Conservation (phyloP, 352 stramenopile species). For the Pythium pyrilobum region DNA sequence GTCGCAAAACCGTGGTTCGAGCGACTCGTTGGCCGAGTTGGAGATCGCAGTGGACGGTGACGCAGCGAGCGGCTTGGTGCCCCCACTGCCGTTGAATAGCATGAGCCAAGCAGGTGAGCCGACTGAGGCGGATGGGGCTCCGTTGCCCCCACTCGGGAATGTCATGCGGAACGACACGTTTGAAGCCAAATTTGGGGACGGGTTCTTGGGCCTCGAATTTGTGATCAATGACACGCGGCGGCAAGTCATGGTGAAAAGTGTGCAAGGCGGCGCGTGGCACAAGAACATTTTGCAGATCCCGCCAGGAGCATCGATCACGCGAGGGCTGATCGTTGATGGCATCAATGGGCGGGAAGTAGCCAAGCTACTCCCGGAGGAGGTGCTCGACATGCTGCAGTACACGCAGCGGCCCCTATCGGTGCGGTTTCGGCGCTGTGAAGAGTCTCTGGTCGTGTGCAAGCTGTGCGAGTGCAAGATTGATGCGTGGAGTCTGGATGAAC, state of each 20-base stretch:
- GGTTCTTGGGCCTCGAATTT: constrained; percentile 73
- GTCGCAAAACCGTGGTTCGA: constrained; percentile 31
- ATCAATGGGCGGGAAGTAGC: constrained; percentile 46
- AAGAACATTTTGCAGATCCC: constrained; percentile 39
- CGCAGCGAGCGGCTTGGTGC: background rate
- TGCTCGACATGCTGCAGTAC: constrained; percentile 63
- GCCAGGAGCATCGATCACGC: constrained; percentile 29
- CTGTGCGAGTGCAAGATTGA: constrained; percentile 78
- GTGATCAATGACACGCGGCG: constrained; percentile 39
- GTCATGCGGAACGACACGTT: constrained; percentile 38
- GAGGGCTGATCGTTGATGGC: constrained; percentile 57
- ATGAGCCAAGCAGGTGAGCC: background rate
- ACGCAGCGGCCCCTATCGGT: constrained; percentile 54
- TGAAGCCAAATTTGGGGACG: constrained; percentile 67
- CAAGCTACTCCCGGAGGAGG: constrained; percentile 31
- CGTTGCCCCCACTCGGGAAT: background rate
- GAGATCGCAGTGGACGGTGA: constrained; percentile 2
- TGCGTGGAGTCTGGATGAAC: constrained; percentile 52
- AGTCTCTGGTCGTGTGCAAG: constrained; percentile 64
- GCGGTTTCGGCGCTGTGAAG: constrained; percentile 43
- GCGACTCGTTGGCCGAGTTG: constrained; percentile 15
- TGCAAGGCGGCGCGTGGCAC: constrained; percentile 29
- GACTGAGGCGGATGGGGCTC: background rate
- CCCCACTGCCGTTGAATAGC: background rate
- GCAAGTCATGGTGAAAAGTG: constrained; percentile 65